Base-by-base conservation (phyloP, 78 protist species). In the Guillardia theta region DNA sequence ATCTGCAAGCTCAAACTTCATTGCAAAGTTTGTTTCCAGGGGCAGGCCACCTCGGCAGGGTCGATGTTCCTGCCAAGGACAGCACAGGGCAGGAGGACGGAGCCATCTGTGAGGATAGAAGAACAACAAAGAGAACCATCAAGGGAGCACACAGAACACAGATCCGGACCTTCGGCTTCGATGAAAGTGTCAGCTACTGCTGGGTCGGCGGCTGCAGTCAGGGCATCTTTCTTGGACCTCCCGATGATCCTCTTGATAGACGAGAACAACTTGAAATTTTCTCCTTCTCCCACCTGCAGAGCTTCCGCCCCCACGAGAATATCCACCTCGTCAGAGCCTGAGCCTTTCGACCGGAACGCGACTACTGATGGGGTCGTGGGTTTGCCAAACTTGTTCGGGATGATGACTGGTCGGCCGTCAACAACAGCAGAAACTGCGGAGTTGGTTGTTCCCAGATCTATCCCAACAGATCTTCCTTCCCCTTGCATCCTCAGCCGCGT, bases 361-460 rank as follows among this genome's bases (percentile, higher is more conserved):
- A 70, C 83, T 12, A 70, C 83, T 15, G 36, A 22, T 24, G 83
- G 83, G 1, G 83, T 70, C 12, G 83, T 70, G 41, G 83, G 9
- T 24, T 33, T 33, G 10, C 83, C 83, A 36, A 22, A 10, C 36
- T 24, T 24, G 41, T 70, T 70, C 6, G 15, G 9, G 83, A 70
- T 70, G 83, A 70, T 70, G 83, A 12, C 9, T 3, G 83, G 83
- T 43, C 36, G n/a, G 41, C 83, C 83, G 41, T 18, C 83, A 1
- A 70, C 36, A 15, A 70, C 83, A 70, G 41, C 90, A 45, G 90
- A 45, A 3, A 78, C 39, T 4, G 48, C 90, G 18, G 90, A 78
- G 9, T 78, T 78, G 4, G 90, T 78, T 9, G 90, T 78, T 30
- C 90, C 90, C 45, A 78, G 90, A 43, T 78, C 90, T 6, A 78